Percentiles rank a stretch among this genome's conserved stretches.
phyloP scores from a whole-genome alignment of 1,139 yeast genomes.

The Blastobotrys aristatus region DNA sequence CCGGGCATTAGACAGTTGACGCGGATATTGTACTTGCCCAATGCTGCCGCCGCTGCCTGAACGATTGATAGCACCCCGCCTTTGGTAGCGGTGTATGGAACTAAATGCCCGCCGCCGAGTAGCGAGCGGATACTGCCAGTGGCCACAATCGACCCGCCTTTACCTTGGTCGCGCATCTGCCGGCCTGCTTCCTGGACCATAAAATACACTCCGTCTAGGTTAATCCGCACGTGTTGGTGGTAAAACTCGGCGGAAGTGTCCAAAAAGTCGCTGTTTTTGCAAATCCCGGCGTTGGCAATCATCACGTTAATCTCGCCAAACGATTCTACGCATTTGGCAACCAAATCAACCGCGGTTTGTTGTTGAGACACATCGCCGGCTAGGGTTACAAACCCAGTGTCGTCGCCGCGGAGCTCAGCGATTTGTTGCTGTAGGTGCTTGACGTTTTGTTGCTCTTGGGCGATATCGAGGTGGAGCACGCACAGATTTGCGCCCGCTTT shows the following conservation, averaged over 20 bases:
- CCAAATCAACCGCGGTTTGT: constrained; percentile 36
- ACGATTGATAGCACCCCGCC: constrained; percentile 44
- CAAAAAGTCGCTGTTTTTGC: constrained; percentile 36
- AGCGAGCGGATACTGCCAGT: constrained; percentile 36
- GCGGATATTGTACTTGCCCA: constrained; percentile 34
- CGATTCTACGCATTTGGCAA: constrained; percentile 34
- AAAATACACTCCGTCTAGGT: constrained; percentile 43
- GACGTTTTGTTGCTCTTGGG: constrained; percentile 22
- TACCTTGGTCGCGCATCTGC: constrained; percentile 42
- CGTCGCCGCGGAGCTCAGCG: constrained; percentile 24
- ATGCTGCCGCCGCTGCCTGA: constrained; percentile 43
- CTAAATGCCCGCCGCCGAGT: constrained; percentile 30
- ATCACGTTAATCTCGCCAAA: constrained; percentile 43
- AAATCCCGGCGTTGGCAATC: constrained; percentile 48
- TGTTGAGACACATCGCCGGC: constrained; percentile 43
- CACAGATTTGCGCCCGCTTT: constrained; percentile 25
- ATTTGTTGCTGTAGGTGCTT: constrained; percentile 27
- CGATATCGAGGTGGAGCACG: constrained; percentile 28
- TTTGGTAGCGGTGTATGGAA: constrained; percentile 46
- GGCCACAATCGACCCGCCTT: constrained; percentile 45
- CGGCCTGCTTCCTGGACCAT: constrained; percentile 44
- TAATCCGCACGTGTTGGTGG: constrained; percentile 40
- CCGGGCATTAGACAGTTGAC: constrained; percentile 44
- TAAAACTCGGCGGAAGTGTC: constrained; percentile 36
- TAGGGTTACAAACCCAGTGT: constrained; percentile 32